phyloP scores from a whole-genome alignment of 2,329 filamentous ascomycete species.

The Sclerotinia subarctica region DNA sequence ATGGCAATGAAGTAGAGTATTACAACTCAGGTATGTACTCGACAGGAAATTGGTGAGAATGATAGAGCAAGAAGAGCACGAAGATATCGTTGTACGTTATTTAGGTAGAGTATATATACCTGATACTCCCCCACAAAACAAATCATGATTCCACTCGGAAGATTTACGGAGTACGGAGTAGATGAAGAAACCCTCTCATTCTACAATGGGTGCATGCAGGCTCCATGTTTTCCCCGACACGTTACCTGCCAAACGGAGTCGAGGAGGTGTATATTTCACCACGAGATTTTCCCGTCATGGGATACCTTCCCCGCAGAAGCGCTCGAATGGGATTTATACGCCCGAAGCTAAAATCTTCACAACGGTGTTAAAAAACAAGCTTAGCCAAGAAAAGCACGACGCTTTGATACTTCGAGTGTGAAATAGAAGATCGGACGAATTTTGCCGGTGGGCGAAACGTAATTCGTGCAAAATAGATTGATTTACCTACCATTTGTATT shows the following conservation, averaged over 20 bases:
- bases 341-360: background rate
- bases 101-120: background rate
- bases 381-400: background rate
- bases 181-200: background rate
- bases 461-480: slow-evolving; percentile 1
- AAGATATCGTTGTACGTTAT: background rate
- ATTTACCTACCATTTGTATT: background rate
- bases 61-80: background rate
- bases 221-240: background rate
- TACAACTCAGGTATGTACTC: background rate
- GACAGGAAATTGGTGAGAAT: background rate
- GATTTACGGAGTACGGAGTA: background rate
- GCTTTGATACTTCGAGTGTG: background rate
- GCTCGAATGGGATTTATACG: background rate
- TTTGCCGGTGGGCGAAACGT: background rate
- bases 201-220: background rate
- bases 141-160: background rate
- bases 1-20: background rate
- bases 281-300: background rate
- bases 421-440: background rate
- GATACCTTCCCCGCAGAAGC: background rate
- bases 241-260: too few species aligned
- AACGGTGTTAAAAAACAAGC: background rate
- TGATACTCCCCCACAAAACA: too few species aligned
- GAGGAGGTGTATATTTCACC: too few species aligned